Conservation (phyloP, 2,329 filamentous ascomycete species). For the Cytospora schulzeri region DNA sequence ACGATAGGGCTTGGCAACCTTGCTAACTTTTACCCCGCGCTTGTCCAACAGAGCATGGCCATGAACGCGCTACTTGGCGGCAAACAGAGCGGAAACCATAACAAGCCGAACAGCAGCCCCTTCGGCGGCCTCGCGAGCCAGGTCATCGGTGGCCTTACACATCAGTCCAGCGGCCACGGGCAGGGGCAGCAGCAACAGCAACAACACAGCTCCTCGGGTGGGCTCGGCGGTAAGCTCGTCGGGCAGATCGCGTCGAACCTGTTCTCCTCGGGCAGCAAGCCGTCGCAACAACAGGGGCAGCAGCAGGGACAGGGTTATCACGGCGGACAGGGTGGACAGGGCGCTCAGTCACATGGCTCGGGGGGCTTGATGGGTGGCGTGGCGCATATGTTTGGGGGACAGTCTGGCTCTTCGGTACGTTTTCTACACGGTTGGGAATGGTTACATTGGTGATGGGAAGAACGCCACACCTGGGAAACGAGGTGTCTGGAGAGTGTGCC, state of each 20-base stretch:
- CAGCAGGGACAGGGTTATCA: slow-evolving; percentile 51
- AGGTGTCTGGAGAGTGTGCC: background rate
- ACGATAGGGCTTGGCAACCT: background rate
- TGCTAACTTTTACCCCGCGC: slow-evolving; percentile 15
- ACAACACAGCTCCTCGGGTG: slow-evolving; percentile 34
- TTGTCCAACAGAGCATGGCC: slow-evolving; percentile 55
- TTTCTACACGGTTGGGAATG: slow-evolving; percentile 20
- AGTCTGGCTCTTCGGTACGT: slow-evolving; percentile 45
- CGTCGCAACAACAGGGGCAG: slow-evolving; percentile 36
- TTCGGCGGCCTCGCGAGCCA: slow-evolving; percentile 51
- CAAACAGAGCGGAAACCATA: slow-evolving; percentile 44
- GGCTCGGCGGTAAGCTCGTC: slow-evolving; percentile 55
- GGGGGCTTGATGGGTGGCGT: slow-evolving; percentile 57
- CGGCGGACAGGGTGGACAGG: slow-evolving; percentile 49
- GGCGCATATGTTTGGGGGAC: slow-evolving; percentile 54
- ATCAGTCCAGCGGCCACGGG: slow-evolving; percentile 35
- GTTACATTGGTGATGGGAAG: slow-evolving; percentile 6
- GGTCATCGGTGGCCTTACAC: slow-evolving; percentile 45
- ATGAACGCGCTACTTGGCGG: slow-evolving; percentile 59
- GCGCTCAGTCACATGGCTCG: slow-evolving; percentile 41
- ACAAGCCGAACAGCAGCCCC: slow-evolving; percentile 43
- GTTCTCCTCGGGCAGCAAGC: slow-evolving; percentile 54
- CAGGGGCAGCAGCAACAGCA: slow-evolving; percentile 20
- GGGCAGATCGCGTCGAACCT: slow-evolving; percentile 59
- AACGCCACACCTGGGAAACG: background rate